Evolutionary conservation across 331 rosid genomes (phyloP).

Genomic region (Rosa hybrid): DNA sequence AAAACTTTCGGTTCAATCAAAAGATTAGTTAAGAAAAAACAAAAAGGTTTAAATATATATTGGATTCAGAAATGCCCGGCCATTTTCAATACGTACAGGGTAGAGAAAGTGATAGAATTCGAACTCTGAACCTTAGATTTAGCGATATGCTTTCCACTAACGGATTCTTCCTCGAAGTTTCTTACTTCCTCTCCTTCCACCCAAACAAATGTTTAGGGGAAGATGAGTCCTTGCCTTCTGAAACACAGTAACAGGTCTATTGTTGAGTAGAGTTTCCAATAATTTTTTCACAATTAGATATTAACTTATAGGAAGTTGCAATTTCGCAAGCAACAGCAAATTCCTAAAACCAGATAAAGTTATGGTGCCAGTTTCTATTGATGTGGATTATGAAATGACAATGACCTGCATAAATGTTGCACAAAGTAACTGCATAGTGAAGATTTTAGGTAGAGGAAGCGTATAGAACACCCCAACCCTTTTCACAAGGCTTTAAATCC

Average conservation of each 20-base stretch:
- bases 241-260: not conserved
- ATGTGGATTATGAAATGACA: conserved; percentile 3
- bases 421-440: conserved; percentile 3
- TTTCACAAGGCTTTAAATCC: not conserved
- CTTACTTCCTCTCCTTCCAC: not conserved
- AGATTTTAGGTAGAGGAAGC: not conserved
- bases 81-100: not conserved
- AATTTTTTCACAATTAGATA: not conserved
- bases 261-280: not conserved
- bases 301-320: not conserved
- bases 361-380: not conserved
- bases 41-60: not conserved
- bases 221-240: not conserved
- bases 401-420: not conserved
- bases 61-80: not conserved
- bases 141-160: not conserved
- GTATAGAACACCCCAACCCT: not conserved
- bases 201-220: not conserved
- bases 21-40: not conserved
- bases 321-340: not conserved
- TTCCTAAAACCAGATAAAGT: not conserved
- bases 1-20: not conserved
- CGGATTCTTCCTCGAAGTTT: not conserved
- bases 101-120: not conserved
- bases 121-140: not conserved